A percentile compares a stretch with the other conserved stretches of the same genome.
Conservation (phyloP, 495 filamentous ascomycete species). For the Darksidea phi region DNA sequence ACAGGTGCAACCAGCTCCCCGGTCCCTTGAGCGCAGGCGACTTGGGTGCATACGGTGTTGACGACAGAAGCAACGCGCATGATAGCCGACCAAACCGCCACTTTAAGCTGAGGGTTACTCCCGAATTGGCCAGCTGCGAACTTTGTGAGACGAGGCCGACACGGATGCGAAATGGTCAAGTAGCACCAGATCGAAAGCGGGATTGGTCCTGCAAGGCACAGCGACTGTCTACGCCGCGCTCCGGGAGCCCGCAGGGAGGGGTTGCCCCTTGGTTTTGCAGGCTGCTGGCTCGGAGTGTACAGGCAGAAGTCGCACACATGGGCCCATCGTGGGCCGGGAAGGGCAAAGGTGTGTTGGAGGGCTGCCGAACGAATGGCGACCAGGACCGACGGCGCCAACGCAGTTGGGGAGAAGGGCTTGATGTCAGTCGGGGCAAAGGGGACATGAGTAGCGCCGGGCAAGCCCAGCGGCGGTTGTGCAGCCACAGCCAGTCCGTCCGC, state of each 20-base stretch:
- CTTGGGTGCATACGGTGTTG: constrained; percentile 13
- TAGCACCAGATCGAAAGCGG: constrained; percentile 16
- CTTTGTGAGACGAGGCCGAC: constrained; percentile 19
- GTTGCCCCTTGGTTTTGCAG: constrained; percentile 36
- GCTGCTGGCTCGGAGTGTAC: constrained; percentile 17
- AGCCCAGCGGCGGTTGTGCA: not conserved
- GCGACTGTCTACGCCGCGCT: constrained; percentile 16
- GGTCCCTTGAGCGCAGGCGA: constrained; percentile 7
- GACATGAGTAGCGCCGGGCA: constrained; percentile 8
- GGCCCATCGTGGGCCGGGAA: not conserved
- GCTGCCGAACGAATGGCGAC: constrained; percentile 2
- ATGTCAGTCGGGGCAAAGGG: constrained; percentile 4
- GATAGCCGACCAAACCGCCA: not conserved
- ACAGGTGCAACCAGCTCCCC: constrained; percentile 24
- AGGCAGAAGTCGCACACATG: constrained; percentile 4
- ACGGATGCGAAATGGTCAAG: constrained; percentile 16
- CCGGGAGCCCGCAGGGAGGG: constrained; percentile 31
- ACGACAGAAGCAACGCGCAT: constrained; percentile 11
- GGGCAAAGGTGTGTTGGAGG: not conserved
- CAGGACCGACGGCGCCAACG: constrained; percentile 12
- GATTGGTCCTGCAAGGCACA: constrained; percentile 34
- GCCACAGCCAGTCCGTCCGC: too few species aligned
- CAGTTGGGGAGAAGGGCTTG: not conserved
- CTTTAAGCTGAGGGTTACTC: constrained; percentile 24
- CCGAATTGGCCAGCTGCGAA: constrained; percentile 20